A percentile compares a stretch with the other conserved stretches of the same genome.
These are phyloP conservation scores for Russula abietina DNA, from an alignment of 768 basidiomycete species.

Conservation along the genomic window DNA sequence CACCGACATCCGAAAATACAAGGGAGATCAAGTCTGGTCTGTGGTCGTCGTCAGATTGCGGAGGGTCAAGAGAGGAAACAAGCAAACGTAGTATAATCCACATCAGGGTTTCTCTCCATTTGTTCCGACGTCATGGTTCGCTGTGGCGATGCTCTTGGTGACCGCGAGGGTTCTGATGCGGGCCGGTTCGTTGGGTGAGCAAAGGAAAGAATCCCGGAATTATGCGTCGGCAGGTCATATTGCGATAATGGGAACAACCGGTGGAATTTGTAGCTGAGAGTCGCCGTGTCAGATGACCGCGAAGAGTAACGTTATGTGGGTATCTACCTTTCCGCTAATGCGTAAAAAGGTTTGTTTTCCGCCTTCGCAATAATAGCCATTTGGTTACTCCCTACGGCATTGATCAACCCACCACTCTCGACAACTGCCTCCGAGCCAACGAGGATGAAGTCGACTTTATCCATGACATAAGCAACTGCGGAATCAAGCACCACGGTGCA, in stretches of 20 bases:
- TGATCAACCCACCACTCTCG: slow-evolving; percentile 89
- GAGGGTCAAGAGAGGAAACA: neutral
- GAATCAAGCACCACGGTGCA: slow-evolving; percentile 94
- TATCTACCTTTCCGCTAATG: slow-evolving; percentile 77
- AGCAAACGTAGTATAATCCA: slow-evolving; percentile 85
- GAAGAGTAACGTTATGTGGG: neutral
- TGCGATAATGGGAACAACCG: slow-evolving; percentile 91
- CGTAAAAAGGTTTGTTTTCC: slow-evolving; percentile 93
- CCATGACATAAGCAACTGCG: slow-evolving; percentile 96
- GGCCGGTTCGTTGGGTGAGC: slow-evolving; percentile 33
- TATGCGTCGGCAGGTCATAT: slow-evolving; percentile 81
- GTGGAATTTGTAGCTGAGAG: slow-evolving; percentile 88
- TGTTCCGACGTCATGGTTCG: slow-evolving; percentile 73
- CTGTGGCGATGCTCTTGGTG: slow-evolving; percentile 26
- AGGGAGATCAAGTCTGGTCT: slow-evolving; percentile 91
- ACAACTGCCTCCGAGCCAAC: slow-evolving; percentile 98
- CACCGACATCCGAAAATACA: slow-evolving; percentile 92
- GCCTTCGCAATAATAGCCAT: slow-evolving; percentile 95
- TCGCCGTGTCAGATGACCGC: slow-evolving; percentile 2
- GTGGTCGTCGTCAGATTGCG: slow-evolving; percentile 23
- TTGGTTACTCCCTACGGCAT: slow-evolving; percentile 92
- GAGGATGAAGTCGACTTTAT: slow-evolving; percentile 89
- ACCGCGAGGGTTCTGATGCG: slow-evolving; percentile 17
- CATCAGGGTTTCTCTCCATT: slow-evolving; percentile 77
- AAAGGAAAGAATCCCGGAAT: slow-evolving; percentile 68